phyloP scores from a whole-genome alignment of 139 green algal genomes.

The Coelastrella sp. region DNA sequence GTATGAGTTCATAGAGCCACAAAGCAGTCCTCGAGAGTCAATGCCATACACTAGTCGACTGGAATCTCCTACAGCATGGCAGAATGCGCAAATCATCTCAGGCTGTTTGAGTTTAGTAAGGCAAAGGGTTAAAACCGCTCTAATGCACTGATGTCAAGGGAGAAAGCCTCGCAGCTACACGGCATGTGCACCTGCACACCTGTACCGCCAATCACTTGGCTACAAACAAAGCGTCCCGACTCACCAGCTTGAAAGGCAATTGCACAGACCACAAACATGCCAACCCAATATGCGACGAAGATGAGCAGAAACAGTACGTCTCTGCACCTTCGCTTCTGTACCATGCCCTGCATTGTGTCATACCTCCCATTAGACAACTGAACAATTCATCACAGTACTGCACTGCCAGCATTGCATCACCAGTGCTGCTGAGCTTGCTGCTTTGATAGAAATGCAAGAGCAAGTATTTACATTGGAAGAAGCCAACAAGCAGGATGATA shows the following conservation, averaged over 20 bases:
- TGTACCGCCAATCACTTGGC: too few relatives aligned
- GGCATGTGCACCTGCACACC: too few relatives aligned
- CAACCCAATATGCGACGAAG: conserved; percentile 76
- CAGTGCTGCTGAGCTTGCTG: conserved; percentile 26
- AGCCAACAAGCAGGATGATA: too few relatives aligned
- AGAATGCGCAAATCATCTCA: too few relatives aligned
- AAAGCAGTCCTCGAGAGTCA: conserved; percentile 79
- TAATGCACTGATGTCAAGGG: neutral
- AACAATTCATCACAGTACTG: too few relatives aligned
- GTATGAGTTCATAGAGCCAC: conserved; percentile 65
- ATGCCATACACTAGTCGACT: conserved; percentile 75
- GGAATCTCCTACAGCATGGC: conserved; percentile 55
- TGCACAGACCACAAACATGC: conserved; percentile 79
- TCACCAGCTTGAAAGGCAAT: conserved; percentile 66
- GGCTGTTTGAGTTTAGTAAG: too few relatives aligned
- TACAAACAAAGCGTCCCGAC: neutral
- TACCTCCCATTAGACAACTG: too few relatives aligned
- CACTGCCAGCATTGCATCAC: too few relatives aligned
- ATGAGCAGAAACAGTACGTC: conserved; percentile 78
- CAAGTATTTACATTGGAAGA: too few relatives aligned
- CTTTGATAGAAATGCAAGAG: too few relatives aligned
- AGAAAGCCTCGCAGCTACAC: too few relatives aligned
- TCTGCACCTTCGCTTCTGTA: conserved; percentile 60
- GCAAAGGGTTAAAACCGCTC: too few relatives aligned
- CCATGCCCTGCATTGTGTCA: conserved; percentile 61